A percentile compares a stretch with the other conserved stretches of the same genome.
Evolutionary conservation across 768 basidiomycete genomes (phyloP).

Genomic region (Lepiota venenata): DNA sequence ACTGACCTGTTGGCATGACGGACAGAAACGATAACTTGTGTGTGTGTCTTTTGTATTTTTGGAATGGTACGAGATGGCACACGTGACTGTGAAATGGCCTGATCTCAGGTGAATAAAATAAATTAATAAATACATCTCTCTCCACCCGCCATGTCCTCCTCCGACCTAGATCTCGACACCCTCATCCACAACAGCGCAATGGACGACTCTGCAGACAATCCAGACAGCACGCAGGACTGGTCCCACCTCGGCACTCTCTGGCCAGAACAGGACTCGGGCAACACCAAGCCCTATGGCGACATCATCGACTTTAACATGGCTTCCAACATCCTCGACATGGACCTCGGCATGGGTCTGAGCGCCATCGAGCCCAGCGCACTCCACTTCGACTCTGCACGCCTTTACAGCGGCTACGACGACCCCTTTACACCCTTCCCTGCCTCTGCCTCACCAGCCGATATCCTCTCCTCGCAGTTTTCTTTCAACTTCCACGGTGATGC

Average conservation of each 20-base stretch:
- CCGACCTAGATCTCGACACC: conserved; percentile 54
- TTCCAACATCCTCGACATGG: conserved; percentile 35
- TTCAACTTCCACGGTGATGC: conserved; percentile 36
- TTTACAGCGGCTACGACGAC: conserved; percentile 23
- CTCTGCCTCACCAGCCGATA: conserved; percentile 18
- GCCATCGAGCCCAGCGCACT: conserved; percentile 64
- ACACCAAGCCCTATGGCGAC: conserved; percentile 40
- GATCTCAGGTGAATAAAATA: not conserved
- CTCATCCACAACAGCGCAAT: conserved; percentile 43
- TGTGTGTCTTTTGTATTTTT: too few relatives aligned
- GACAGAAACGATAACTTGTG: too few relatives aligned
- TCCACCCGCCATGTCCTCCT: not conserved
- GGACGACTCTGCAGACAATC: conserved; percentile 27
- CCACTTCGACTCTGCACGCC: conserved; percentile 40
- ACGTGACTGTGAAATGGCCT: conserved; percentile 11
- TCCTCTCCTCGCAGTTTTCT: conserved; percentile 29
- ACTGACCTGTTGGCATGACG: not conserved
- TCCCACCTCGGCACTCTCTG: conserved; percentile 50
- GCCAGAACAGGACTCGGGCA: conserved; percentile 35
- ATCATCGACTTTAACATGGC: conserved; percentile 41
- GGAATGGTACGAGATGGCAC: conserved; percentile 6
- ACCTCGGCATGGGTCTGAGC: conserved; percentile 43
- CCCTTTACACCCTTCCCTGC: conserved; percentile 19
- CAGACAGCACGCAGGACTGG: conserved; percentile 45
- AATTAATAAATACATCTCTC: not conserved